phyloP scores from a whole-genome alignment of 345 rosid species.

The Alliaria petiolata region DNA sequence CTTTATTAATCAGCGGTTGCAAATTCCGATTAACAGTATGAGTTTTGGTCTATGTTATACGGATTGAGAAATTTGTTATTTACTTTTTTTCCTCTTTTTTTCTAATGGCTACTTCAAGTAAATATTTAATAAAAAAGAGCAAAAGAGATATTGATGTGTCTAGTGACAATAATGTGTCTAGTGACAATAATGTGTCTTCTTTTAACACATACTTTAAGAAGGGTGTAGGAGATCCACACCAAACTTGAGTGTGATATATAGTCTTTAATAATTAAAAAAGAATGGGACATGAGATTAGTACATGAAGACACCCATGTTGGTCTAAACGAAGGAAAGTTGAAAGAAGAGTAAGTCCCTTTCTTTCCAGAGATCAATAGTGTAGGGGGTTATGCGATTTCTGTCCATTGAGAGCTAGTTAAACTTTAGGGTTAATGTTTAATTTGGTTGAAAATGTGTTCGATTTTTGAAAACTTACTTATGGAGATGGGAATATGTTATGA shows the following conservation, averaged over 20 bases:
- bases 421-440: too few species aligned
- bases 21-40: background rate
- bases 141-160: constrained; percentile 9
- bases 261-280: constrained; percentile 2
- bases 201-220: constrained; percentile 2
- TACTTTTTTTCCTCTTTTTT: too few species aligned
- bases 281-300: constrained; percentile 15
- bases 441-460: too few species aligned
- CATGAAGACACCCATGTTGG: constrained; percentile 24
- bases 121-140: background rate
- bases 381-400: background rate
- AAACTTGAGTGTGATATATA: constrained; percentile 14
- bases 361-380: background rate
- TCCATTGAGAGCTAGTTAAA: background rate
- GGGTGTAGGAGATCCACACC: constrained; percentile 15
- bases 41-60: background rate
- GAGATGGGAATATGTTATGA: background rate
- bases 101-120: background rate
- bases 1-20: background rate
- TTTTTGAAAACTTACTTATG: background rate
- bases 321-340: constrained; percentile 18
- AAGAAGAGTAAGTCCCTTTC: background rate
- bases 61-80: background rate
- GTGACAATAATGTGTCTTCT: background rate
- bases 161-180: too few species aligned